Evolutionary conservation across 768 basidiomycete species (phyloP), one percentile per base, ranked within the genome.

Genomic region (Tephrocybe rancida): DNA sequence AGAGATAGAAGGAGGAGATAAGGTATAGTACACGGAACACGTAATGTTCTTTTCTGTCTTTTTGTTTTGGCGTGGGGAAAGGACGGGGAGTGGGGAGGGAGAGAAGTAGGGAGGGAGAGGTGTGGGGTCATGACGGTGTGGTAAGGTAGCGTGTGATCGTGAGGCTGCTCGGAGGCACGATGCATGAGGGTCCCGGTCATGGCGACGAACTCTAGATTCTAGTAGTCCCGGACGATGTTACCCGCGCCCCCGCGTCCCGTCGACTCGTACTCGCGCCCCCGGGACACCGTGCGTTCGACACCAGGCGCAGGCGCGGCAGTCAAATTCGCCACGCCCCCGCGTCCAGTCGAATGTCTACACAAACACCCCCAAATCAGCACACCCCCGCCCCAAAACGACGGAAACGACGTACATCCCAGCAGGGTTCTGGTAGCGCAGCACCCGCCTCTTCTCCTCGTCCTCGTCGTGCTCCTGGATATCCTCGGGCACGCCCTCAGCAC

Each of bases 361-460:
- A 6, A 37, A 37, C 16, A 14, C 22, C 13, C 14, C 5, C 1
- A n/a, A n/a, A 18, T 44, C 14, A 44, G 44, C 10, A 26, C 6
- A 27, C n/a, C 27, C 5, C 10, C 5, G 6, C 19, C 18, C 34
- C 46, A 30, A 24, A 49, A 26, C 18, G 21, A 41, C 13, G 2
- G 4, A 19, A 22, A 24, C 21, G 13, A 44, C 57, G 48, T 38
- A 55, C 60, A 56, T 25, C 54, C 29, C 60, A 13, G 42, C 58
- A 5, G 9, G 5, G 25, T 41, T 41, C 25, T 54, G 32, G 3
- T 29, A 25, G 43, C 45, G 57, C 5, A 42, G 21, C 18, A 11
- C 25, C 21, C 16, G 10, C 26, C 34, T 14, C 51, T 48, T 50
- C 16, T 44, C 43, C 42, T 60, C 56, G 8, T 61, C 56, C 27